A percentile compares a stretch with the other conserved stretches of the same genome.
phyloP scores from a whole-genome alignment of 129 eudicot genomes.

The Flaveria trinervia region DNA sequence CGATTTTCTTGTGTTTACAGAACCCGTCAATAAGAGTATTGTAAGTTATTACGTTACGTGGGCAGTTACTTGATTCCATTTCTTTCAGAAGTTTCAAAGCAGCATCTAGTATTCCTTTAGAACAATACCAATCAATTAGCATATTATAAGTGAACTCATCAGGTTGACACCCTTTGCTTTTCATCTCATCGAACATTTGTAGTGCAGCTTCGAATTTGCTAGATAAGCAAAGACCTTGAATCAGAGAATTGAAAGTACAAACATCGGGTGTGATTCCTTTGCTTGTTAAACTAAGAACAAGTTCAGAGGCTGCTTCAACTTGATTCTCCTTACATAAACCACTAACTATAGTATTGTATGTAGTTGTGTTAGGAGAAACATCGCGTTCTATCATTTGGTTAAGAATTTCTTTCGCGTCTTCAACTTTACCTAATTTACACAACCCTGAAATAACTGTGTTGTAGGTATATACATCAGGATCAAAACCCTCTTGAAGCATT shows the following conservation, averaged over 20 bases:
- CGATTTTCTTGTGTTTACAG: conserved; percentile 67
- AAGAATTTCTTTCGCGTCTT: conserved; percentile 70
- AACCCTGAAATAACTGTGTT: conserved; percentile 82
- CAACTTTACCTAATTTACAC: conserved; percentile 65
- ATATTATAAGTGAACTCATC: conserved; percentile 89
- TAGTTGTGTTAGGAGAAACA: conserved; percentile 73
- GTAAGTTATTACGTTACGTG: conserved; percentile 69
- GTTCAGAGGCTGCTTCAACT: conserved; percentile 81
- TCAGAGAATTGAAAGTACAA: conserved; percentile 75
- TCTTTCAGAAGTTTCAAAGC: conserved; percentile 67
- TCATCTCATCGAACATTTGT: conserved; percentile 74
- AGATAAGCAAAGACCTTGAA: conserved; percentile 82
- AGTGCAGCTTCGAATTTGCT: conserved; percentile 55
- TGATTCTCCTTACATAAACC: conserved; percentile 80
- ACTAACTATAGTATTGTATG: conserved; percentile 84
- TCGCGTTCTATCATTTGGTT: conserved; percentile 68
- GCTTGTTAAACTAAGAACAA: conserved; percentile 57
- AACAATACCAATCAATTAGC: conserved; percentile 70
- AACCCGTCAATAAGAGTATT: conserved; percentile 81
- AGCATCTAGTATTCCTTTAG: conserved; percentile 66
- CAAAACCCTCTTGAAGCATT: conserved; percentile 84
- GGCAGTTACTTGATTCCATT: conserved; percentile 81
- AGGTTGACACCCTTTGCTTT: conserved; percentile 74
- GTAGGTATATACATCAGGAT: conserved; percentile 77
- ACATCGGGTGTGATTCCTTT: conserved; percentile 84